Base-by-base conservation (phyloP, 495 filamentous ascomycete genomes). In the Talaromyces ruber region DNA sequence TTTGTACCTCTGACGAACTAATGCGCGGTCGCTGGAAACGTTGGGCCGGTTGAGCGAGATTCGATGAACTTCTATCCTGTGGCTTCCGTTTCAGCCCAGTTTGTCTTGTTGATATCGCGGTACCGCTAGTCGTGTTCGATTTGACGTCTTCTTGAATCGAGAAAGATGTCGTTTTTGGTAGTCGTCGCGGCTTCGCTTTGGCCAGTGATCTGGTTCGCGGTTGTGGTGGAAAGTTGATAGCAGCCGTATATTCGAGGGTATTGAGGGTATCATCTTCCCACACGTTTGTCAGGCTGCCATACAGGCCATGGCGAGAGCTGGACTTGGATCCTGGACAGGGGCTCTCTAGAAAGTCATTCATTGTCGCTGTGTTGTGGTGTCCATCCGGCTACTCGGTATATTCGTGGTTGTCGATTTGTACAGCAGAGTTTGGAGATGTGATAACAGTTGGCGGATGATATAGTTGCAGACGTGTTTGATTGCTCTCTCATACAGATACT, bases 21-120 rank as follows among this genome's bases (percentile, higher is more conserved):
- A 70, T 65, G 61, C 67, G 74, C 8, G 75, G 68, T 50, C 74
- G 74, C 21, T 63, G 61, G 47, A 78, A 75, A 43, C 74, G 65
- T 59, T 78, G 76, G 28, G 76, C 76, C 1, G 76, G 75, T 45
- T 79, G 76, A 29, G 73, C 67, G 60, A 79, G 69, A 45, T 78
- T 64, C 4, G 74, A 74, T 24, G 67, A 61, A 47, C 71, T 75
- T 21, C 72, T 70, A 51, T 67, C 68, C 7, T 64, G 61, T 50
- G 67, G 69, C 30, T 65, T 64, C 0, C 34, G 65, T 14, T 66
- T 69, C 6, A 61, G n/a, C 14, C 24, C 45, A 7, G 16, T 51
- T 16, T 32, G 18, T 7, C 18, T 58, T 4, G 30, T 16, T 43
- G n/a, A 6, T 14, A 16, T 24, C 32, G 18, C 22, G 30, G 21